Conservation (phyloP, 1,284 basidiomycete genomes). For the Sporisorium sorghi region DNA sequence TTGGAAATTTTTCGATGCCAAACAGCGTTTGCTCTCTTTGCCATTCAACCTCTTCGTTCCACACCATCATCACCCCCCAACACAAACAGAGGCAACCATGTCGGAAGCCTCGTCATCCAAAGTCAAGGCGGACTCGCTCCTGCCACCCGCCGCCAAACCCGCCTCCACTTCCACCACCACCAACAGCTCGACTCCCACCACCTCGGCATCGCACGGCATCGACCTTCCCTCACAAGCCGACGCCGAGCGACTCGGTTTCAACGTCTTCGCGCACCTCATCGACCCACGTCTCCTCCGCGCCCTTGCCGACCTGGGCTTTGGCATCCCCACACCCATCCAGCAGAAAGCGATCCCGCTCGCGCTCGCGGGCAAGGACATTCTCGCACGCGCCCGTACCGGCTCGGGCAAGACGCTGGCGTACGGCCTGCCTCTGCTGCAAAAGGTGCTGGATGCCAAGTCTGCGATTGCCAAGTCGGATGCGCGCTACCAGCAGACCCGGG, state of each 20-base stretch:
- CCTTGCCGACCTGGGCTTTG: slow-evolving; percentile 83
- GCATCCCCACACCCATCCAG: slow-evolving; percentile 84
- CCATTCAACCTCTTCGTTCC: not conserved
- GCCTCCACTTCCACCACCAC: not conserved
- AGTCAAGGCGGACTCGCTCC: slow-evolving; percentile 45
- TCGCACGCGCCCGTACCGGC: slow-evolving; percentile 92
- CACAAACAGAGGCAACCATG: slow-evolving; percentile 7
- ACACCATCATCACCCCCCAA: not conserved
- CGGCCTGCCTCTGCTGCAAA: slow-evolving; percentile 89
- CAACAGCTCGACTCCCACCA: slow-evolving; percentile 7
- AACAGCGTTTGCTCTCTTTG: not conserved
- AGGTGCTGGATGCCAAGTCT: slow-evolving; percentile 83
- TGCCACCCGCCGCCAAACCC: slow-evolving; percentile 17
- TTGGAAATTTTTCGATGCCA: slow-evolving; percentile 1
- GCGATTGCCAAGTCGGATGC: slow-evolving; percentile 68
- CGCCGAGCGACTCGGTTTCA: slow-evolving; percentile 49
- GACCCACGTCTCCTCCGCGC: slow-evolving; percentile 80
- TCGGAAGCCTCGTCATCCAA: slow-evolving; percentile 41
- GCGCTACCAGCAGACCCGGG: slow-evolving; percentile 77
- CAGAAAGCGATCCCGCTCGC: slow-evolving; percentile 82
- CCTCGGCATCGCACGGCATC: slow-evolving; percentile 35
- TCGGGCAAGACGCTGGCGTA: slow-evolving; percentile 98
- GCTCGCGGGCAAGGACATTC: slow-evolving; percentile 88
- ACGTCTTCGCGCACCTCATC: slow-evolving; percentile 76
- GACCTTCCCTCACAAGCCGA: slow-evolving; percentile 43